These are phyloP conservation scores for Paecilomyces fulvus DNA, from an alignment of 2,329 filamentous ascomycete species.

Conservation along the genomic window DNA sequence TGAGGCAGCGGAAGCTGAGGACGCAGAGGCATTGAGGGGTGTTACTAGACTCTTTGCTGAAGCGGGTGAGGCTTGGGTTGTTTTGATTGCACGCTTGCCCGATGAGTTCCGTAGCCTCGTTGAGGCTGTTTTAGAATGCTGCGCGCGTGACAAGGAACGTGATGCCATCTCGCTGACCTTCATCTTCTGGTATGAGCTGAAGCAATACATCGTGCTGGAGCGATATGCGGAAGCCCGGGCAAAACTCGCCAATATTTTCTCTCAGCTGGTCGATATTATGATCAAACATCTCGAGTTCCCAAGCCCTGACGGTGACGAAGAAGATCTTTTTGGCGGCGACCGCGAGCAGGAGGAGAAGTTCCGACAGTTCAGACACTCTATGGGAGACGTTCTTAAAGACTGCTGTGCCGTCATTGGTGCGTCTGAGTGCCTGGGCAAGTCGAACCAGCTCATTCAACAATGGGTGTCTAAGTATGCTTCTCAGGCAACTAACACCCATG, in stretches of 20 bases:
- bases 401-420: constrained; percentile 94
- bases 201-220: constrained; percentile 88
- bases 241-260: constrained; percentile 71
- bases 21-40: constrained; percentile 76
- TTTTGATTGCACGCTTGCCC: constrained; percentile 80
- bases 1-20: constrained; percentile 68
- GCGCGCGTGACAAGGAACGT: constrained; percentile 73
- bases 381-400: constrained; percentile 97
- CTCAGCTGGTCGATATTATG: constrained; percentile 85
- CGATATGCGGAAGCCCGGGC: constrained; percentile 76
- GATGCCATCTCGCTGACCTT: constrained; percentile 94
- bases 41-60: constrained; percentile 86
- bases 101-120: constrained; percentile 74
- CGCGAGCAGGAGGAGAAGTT: constrained; percentile 95
- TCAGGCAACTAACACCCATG: constrained; percentile 62
- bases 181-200: constrained; percentile 96
- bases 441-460: constrained; percentile 72
- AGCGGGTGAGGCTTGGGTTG: constrained; percentile 88
- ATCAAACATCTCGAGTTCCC: constrained; percentile 86
- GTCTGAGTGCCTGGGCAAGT: constrained; percentile 81
- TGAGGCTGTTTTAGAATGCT: constrained; percentile 86
- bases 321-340: constrained; percentile 89
- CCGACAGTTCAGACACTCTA: constrained; percentile 88
- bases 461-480: constrained; percentile 81
- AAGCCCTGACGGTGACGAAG: constrained; percentile 62